These are phyloP conservation scores for Citrus medica DNA, from an alignment of 345 rosid species.

Conservation along the genomic window DNA sequence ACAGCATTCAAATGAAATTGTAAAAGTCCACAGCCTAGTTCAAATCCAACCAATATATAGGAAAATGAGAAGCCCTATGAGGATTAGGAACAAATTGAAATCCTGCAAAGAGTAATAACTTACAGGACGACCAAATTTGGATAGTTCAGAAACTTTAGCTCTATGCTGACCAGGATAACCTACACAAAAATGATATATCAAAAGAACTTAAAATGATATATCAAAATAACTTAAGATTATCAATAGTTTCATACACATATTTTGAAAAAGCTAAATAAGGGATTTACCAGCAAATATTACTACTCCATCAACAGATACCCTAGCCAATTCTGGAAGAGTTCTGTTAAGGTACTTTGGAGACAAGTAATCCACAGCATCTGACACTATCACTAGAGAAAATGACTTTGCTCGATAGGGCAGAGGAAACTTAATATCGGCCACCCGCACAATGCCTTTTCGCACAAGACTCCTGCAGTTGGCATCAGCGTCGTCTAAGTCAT, in stretches of 20 bases:
- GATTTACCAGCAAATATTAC: conserved; percentile 55
- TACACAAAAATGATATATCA: conserved; percentile 16
- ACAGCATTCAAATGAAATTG: not conserved
- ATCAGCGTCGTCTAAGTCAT: conserved; percentile 63
- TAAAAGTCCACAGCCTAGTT: not conserved
- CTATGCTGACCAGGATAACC: conserved; percentile 62
- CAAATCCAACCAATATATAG: not conserved
- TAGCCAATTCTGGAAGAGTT: conserved; percentile 62
- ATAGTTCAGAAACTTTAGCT: conserved; percentile 55
- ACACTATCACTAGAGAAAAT: conserved; percentile 62
- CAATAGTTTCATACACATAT: not conserved
- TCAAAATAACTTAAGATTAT: not conserved
- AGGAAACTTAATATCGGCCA: conserved; percentile 63
- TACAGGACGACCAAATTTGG: conserved; percentile 77
- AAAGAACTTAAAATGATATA: not conserved
- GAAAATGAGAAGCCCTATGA: not conserved
- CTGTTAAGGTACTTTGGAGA: conserved; percentile 68
- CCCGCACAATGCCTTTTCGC: conserved; percentile 52
- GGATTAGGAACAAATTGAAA: not conserved
- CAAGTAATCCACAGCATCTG: conserved; percentile 71
- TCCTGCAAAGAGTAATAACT: conserved; percentile 18
- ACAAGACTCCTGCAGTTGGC: conserved; percentile 48
- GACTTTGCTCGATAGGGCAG: conserved; percentile 63
- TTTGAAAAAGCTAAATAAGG: not conserved
- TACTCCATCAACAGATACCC: conserved; percentile 58